phyloP scores from a whole-genome alignment of 2,329 filamentous ascomycete species.

The Stylonectria norvegica region DNA sequence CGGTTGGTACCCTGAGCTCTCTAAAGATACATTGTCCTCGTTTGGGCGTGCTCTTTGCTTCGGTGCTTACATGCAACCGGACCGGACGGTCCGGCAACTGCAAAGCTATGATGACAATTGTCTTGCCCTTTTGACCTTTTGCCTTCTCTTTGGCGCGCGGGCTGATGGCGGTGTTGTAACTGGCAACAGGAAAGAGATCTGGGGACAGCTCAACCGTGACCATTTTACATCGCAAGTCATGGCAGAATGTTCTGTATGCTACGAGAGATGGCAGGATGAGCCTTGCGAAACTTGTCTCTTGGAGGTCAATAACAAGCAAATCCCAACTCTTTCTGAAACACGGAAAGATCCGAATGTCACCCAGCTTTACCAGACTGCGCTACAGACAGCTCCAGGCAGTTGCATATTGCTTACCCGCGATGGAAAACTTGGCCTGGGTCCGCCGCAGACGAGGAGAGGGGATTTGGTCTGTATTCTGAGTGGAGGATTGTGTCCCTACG shows the following conservation, averaged over 20 bases:
- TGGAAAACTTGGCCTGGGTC: slow-evolving; percentile 11
- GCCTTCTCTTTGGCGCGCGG: slow-evolving; percentile 2
- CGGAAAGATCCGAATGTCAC: slow-evolving; percentile 3
- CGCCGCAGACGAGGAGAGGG: slow-evolving; percentile 4
- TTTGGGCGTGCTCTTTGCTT: slow-evolving; percentile 16
- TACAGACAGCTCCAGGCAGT: slow-evolving; percentile 11
- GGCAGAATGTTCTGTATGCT: slow-evolving; percentile 5
- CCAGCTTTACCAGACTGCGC: slow-evolving; percentile 3
- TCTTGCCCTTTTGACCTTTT: slow-evolving; percentile 11
- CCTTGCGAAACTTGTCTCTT: too few species aligned
- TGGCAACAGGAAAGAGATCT: neutral
- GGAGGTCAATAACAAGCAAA: slow-evolving; percentile 1
- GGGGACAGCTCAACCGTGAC: neutral
- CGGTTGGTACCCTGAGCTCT: slow-evolving; percentile 5
- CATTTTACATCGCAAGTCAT: slow-evolving; percentile 8
- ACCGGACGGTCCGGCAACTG: slow-evolving; percentile 1
- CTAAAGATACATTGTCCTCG: neutral
- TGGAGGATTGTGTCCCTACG: slow-evolving; percentile 18
- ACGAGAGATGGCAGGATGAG: too few species aligned
- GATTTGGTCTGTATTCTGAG: slow-evolving; percentile 16
- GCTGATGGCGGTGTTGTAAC: neutral
- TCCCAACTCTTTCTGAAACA: slow-evolving; percentile 1
- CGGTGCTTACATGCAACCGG: slow-evolving; percentile 7
- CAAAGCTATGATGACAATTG: slow-evolving; percentile 8
- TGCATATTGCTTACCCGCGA: slow-evolving; percentile 12